A percentile compares a stretch with the other conserved stretches of the same genome.
phyloP scores from a whole-genome alignment of 495 filamentous ascomycete genomes.

The Annulohypoxylon moriforme region DNA sequence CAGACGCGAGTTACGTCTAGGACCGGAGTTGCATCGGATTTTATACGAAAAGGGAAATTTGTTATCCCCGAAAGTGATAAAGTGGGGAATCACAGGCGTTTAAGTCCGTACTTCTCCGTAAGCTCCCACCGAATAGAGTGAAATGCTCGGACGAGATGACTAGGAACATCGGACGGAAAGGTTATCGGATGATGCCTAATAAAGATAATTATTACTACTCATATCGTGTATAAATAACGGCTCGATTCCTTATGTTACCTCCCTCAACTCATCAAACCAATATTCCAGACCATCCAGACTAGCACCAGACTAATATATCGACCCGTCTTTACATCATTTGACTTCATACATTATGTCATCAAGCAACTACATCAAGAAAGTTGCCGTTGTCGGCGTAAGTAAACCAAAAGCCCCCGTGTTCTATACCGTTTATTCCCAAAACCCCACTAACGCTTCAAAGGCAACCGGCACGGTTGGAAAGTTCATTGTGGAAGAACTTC shows the following conservation, averaged over 20 bases:
- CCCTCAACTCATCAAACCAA: neutral
- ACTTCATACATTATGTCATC: constrained; percentile 31
- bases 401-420: neutral
- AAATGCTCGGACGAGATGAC: neutral
- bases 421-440: neutral
- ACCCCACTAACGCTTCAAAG: constrained; percentile 51
- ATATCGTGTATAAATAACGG: constrained; percentile 6
- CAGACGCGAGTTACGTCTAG: neutral
- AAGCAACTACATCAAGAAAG: constrained; percentile 57
- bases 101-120: constrained; percentile 20
- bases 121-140: neutral
- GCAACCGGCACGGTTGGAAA: constrained; percentile 68
- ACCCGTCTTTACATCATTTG: constrained; percentile 4
- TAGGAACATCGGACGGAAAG: neutral
- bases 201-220: neutral
- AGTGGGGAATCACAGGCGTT: neutral
- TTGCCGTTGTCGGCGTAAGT: constrained; percentile 64
- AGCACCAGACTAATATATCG: neutral
- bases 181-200: neutral
- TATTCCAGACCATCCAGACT: neutral
- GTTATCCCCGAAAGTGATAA: constrained; percentile 2
- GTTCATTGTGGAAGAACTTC: constrained; percentile 61
- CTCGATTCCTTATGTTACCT: neutral
- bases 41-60: constrained; percentile 3
- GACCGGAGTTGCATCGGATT: neutral